Evolutionary conservation across 768 basidiomycete species (phyloP).

Genomic region (Tylopilus subfusipes): DNA sequence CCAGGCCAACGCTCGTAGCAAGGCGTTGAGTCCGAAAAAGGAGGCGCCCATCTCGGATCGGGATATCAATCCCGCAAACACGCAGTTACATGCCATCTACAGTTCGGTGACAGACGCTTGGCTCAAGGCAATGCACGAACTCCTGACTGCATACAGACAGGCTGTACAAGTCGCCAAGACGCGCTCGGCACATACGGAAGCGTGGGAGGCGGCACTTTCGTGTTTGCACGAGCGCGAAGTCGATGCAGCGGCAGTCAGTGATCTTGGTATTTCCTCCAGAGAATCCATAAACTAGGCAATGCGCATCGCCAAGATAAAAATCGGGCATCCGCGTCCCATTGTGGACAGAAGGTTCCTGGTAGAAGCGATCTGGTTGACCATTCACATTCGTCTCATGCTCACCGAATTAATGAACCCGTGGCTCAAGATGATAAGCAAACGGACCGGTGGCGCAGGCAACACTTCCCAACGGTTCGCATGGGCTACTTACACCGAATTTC

Average conservation of each 20-base stretch:
- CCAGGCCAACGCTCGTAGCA: conserved; percentile 11
- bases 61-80: conserved; percentile 28
- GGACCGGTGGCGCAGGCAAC: too few relatives aligned
- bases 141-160: conserved; percentile 40
- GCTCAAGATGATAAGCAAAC: too few relatives aligned
- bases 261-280: conserved; percentile 37
- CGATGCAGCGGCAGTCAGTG: too few relatives aligned
- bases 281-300: conserved; percentile 48
- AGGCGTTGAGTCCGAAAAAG: conserved; percentile 11
- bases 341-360: conserved; percentile 58
- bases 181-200: conserved; percentile 52
- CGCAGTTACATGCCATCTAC: too few relatives aligned
- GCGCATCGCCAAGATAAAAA: conserved; percentile 45
- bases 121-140: conserved; percentile 33
- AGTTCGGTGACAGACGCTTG: conserved; percentile 38
- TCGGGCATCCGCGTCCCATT: conserved; percentile 59
- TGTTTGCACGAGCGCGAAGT: conserved; percentile 52
- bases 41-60: conserved; percentile 25
- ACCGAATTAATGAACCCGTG: too few relatives aligned
- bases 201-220: conserved; percentile 60
- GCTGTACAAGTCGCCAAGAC: conserved; percentile 40
- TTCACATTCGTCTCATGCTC: too few relatives aligned
- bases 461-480: too few relatives aligned
- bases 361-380: conserved; percentile 57
- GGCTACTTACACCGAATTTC: too few relatives aligned